Base-by-base conservation (phyloP, 1,284 basidiomycete genomes). In the Cyathus olla region DNA sequence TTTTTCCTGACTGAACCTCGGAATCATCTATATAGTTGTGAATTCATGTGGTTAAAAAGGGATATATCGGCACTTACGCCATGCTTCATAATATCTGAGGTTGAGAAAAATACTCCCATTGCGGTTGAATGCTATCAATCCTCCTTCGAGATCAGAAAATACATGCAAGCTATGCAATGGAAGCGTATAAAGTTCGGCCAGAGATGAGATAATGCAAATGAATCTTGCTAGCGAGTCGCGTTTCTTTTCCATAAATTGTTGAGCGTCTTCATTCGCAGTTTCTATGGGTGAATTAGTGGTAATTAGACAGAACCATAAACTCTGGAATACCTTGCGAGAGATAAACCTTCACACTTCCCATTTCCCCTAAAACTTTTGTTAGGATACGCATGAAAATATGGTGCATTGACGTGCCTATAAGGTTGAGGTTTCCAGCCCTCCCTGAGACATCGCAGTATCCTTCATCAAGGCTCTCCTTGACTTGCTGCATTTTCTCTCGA, bases 81-180 rank as follows among this genome's bases (percentile, higher is more conserved):
- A 96, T 60, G 91, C 89, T 71, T 93, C 85, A 66, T 90, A 97
- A 74, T 92, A 98, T 40, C 95, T 85, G 27, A 97, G 80, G 73
- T 98, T 99, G 66, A 98, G 82, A 80, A 96, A 99, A 29, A 99
- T 85, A 60, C 92, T 92, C 3, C 95, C 96, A 55, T 90, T 91
- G 29, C 95, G 85, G 76, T 99, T 99, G 84, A 99, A 99, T 0
- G 97, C 97, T 62, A 99, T 98, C 21, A 93, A 80, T 1, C 90
- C 92, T 1, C 97, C 96, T 6, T 83, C 80, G 11, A 85, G 73
- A 72, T 99, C 96, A 76, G 91, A 93, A 75, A 98, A 99, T 3
- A 99, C 86, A 69, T 97, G 94, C 64, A 99, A 71, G 58, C 91
- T 92, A 0, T 87, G 81, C 19, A 89, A 81, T 0, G 91, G 88